A percentile compares a stretch with the other conserved stretches of the same genome.
Conservation (phyloP, 2,329 filamentous ascomycete species). For the Trichoderma koningii region DNA sequence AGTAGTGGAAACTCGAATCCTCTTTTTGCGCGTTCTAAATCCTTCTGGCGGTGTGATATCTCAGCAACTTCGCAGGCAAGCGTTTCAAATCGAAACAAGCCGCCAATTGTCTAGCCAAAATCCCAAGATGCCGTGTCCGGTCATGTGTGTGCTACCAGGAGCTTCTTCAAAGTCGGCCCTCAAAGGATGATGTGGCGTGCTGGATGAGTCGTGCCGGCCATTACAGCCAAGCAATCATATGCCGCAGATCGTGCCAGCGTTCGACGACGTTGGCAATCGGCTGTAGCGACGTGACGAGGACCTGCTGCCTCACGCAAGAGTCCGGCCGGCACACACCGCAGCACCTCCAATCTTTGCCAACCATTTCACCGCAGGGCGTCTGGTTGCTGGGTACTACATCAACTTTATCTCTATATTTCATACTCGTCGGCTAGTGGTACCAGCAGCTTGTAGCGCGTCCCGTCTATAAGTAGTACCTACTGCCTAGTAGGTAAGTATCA, state of each 20-base stretch:
- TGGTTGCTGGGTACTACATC: neutral
- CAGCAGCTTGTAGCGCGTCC: too few relatives aligned
- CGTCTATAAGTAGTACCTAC: too few relatives aligned
- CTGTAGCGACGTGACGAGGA: neutral
- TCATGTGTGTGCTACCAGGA: constrained; percentile 1
- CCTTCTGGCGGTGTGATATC: constrained; percentile 21
- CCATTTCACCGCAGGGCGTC: neutral
- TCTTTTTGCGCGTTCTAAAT: neutral
- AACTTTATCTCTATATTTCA: too few relatives aligned
- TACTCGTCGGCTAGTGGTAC: too few relatives aligned
- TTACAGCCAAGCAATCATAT: constrained; percentile 14
- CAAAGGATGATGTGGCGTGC: constrained; percentile 18
- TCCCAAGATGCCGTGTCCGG: constrained; percentile 6
- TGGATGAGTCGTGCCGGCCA: neutral
- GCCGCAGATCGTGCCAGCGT: neutral
- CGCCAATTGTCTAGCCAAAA: constrained; percentile 8
- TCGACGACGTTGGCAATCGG: neutral
- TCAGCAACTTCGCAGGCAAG: constrained; percentile 12
- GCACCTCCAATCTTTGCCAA: neutral
- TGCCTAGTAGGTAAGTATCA: too few relatives aligned
- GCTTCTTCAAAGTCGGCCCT: constrained; percentile 1
- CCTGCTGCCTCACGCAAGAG: neutral
- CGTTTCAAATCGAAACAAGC: constrained; percentile 20
- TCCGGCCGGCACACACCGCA: neutral
- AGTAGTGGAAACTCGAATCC: neutral